Percentiles rank a stretch among this genome's conserved stretches.
Evolutionary conservation across 1,139 yeast species (phyloP).

Genomic region (Geotrichum restrictum): DNA sequence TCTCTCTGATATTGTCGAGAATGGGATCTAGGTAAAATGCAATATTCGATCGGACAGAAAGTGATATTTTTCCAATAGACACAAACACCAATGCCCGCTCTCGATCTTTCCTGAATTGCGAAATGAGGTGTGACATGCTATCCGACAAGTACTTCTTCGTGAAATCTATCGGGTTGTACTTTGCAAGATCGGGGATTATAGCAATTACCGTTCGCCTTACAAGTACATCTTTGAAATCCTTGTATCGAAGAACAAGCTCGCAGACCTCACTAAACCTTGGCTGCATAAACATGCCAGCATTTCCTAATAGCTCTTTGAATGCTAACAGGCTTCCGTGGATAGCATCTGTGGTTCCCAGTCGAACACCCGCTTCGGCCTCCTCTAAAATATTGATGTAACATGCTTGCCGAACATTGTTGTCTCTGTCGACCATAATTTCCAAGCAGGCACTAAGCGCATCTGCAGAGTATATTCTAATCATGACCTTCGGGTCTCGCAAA

Average conservation of each 20-base stretch:
- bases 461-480: slow-evolving; percentile 80
- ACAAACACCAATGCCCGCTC: slow-evolving; percentile 75
- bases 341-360: slow-evolving; percentile 54
- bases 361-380: slow-evolving; percentile 43
- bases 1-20: slow-evolving; percentile 77
- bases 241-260: slow-evolving; percentile 68
- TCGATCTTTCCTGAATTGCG: slow-evolving; percentile 70
- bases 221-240: slow-evolving; percentile 69
- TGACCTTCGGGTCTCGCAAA: slow-evolving; percentile 68
- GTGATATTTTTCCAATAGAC: slow-evolving; percentile 83
- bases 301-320: slow-evolving; percentile 67
- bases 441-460: slow-evolving; percentile 73
- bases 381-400: slow-evolving; percentile 75
- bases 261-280: slow-evolving; percentile 74
- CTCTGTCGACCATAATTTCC: slow-evolving; percentile 73
- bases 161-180: slow-evolving; percentile 71
- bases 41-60: slow-evolving; percentile 80
- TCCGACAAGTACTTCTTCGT: slow-evolving; percentile 78
- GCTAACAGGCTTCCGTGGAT: slow-evolving; percentile 84
- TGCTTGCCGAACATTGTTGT: slow-evolving; percentile 58
- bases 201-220: slow-evolving; percentile 80
- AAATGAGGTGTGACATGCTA: slow-evolving; percentile 70
- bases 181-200: slow-evolving; percentile 77
- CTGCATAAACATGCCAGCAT: slow-evolving; percentile 62
- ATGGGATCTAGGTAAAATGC: slow-evolving; percentile 86